Base-by-base conservation (phyloP, 2,329 filamentous ascomycete species). In the Sclerotinia trifoliorum region DNA sequence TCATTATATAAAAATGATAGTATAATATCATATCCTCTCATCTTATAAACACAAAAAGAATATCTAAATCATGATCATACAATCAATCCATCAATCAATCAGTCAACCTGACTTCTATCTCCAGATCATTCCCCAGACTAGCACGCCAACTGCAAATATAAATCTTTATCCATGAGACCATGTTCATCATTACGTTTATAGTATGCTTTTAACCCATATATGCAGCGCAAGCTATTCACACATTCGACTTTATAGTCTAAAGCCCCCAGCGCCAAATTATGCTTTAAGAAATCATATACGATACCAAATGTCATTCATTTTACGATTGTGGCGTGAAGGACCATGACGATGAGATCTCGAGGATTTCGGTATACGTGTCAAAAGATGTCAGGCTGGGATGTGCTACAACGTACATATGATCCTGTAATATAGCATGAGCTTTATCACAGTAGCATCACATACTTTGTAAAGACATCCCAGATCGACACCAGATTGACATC, bases 361-460 rank as follows among this genome's bases (percentile, higher is more conserved):
- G 32, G 29, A 63, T 19, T 17, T 26, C 11, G 19, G 32, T 26
- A 21, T 51, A 63, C 15, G 39, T 19, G 13, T 51, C 39, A 46
- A 24, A 17, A 21, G 60, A 51, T 63, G 8, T 63, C 46, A 2
- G 8, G 2, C 17, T 51, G 46, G 21, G 39, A 51, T 39, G 17
- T 26, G 15, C n/a, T 21, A 42, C 21, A 63, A 51, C 42, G 60
- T 24, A 63, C 60, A 39, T 26, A n/a, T 13, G 60, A 39, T 49
- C 8, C 1, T 63, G 26, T 42, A 6, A 62, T 7, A 24, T 15
- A 15, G 46, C 44, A 26, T 51, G 2, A 39, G 32, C 60, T n/a
- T 10, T 24, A 63, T 63, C 60, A 63, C 24, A 26, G 21, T 35
- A 63, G 48, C n/a, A 42, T 26, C 60, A 39, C 15, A 35, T 39